Conservation (phyloP, 495 filamentous ascomycete genomes). For the Bathelium albidoporum region DNA sequence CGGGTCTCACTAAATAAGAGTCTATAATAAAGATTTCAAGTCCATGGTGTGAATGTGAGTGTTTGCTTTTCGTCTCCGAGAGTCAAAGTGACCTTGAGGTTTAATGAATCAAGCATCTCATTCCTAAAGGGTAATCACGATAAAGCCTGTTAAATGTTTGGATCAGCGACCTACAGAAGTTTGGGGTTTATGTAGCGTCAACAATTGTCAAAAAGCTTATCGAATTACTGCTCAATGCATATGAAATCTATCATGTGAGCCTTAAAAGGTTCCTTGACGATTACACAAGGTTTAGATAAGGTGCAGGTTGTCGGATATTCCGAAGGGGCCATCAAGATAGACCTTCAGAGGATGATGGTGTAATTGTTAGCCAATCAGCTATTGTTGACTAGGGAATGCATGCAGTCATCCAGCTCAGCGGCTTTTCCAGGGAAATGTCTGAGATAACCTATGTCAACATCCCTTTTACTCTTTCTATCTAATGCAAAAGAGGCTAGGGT, state of each 20-base stretch:
- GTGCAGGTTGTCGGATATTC: neutral
- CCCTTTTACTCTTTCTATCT: neutral
- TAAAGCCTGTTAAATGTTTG: neutral
- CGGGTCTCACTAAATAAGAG: neutral
- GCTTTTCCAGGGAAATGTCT: neutral
- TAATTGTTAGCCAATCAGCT: neutral
- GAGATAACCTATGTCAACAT: neutral
- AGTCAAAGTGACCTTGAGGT: neutral
- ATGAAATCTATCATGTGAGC: slow-evolving; percentile 6
- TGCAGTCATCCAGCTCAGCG: neutral
- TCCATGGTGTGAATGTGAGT: neutral
- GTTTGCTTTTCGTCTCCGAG: neutral
- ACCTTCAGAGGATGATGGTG: neutral
- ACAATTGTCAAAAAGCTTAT: neutral
- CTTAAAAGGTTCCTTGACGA: neutral
- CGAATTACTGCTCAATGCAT: neutral
- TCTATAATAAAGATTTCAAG: neutral
- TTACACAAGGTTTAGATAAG: neutral
- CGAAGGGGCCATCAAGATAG: neutral
- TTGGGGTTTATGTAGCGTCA: neutral
- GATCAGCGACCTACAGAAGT: neutral
- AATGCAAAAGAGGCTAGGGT: neutral
- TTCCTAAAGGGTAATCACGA: neutral
- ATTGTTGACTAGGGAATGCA: neutral
- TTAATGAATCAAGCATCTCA: neutral